These are phyloP conservation scores for Monosporascus sp. DNA, from an alignment of 2,329 filamentous ascomycete species.

Conservation along the genomic window DNA sequence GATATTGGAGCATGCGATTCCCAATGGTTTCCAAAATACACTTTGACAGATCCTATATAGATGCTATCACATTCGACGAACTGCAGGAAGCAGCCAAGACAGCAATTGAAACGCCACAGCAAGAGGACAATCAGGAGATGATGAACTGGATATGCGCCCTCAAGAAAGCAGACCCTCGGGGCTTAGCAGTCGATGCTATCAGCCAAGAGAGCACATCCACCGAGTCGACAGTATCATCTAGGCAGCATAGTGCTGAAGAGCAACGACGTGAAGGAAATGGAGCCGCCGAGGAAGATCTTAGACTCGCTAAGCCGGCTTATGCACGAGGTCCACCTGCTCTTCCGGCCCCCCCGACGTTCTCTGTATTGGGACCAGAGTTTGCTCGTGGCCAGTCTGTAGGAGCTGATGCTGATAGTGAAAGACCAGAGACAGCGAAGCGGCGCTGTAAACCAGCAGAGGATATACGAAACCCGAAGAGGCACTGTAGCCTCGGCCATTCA, in stretches of 20 bases:
- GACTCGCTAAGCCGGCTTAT: neutral
- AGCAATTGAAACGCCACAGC: constrained; percentile 43
- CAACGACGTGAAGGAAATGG: neutral
- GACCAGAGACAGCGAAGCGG: neutral
- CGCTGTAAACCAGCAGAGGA: neutral
- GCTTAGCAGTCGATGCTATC: constrained; percentile 35
- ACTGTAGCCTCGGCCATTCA: neutral
- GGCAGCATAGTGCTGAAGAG: neutral
- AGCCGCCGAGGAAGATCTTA: neutral
- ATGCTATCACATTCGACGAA: constrained; percentile 64
- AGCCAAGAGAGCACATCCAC: constrained; percentile 41
- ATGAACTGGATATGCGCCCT: constrained; percentile 56
- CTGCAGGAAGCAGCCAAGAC: constrained; percentile 62
- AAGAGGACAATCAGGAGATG: constrained; percentile 57
- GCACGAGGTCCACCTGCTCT: neutral
- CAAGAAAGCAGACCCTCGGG: constrained; percentile 48
- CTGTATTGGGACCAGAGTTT: neutral
- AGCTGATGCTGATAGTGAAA: neutral
- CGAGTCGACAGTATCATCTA: constrained; percentile 13
- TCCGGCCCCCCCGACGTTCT: neutral
- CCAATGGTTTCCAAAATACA: constrained; percentile 74
- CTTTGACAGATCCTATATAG: constrained; percentile 64
- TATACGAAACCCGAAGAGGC: neutral
- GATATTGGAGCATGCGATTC: constrained; percentile 72
- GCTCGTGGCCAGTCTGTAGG: neutral